A percentile compares a stretch with the other conserved stretches of the same genome.
Conservation (phyloP, 331 rosid species). For the Rhamnella rubrinervis region DNA sequence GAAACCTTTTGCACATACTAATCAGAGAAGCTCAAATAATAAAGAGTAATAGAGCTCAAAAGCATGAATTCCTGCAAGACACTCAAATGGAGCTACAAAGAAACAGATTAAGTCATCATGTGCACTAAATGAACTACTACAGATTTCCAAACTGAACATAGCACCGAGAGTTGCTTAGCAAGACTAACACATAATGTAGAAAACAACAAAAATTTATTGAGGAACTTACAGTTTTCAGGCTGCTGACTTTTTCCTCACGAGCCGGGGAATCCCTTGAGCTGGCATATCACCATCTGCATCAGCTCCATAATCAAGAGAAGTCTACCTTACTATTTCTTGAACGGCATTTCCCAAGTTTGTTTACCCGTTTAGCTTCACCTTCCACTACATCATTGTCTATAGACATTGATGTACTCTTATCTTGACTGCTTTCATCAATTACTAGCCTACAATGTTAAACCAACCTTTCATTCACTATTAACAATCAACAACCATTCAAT, state of each 20-base stretch:
- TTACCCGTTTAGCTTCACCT: conserved; percentile 60
- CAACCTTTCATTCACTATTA: background rate
- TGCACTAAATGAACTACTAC: too few relatives aligned
- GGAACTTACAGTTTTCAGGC: conserved; percentile 87
- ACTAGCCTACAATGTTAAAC: conserved; percentile 40
- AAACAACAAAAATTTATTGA: conserved; percentile 2
- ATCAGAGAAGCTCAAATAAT: too few relatives aligned
- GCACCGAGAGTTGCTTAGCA: conserved; percentile 6
- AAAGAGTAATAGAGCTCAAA: background rate
- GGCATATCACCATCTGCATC: conserved; percentile 83
- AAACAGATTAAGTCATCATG: too few relatives aligned
- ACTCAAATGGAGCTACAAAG: background rate
- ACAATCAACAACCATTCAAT: background rate
- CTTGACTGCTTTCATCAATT: conserved; percentile 60
- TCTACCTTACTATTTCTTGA: conserved; percentile 71
- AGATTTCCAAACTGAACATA: background rate
- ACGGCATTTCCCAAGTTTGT: conserved; percentile 67
- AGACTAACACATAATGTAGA: background rate
- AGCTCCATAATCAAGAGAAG: conserved; percentile 60
- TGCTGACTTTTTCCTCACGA: conserved; percentile 97
- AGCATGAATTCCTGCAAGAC: background rate
- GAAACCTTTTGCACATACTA: too few relatives aligned
- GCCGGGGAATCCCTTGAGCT: conserved; percentile 75
- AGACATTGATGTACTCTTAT: conserved; percentile 42
- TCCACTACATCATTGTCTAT: conserved; percentile 55